These are phyloP conservation scores for Rhododendron henanense DNA, from an alignment of 148 eudicot genomes.

Conservation along the genomic window DNA sequence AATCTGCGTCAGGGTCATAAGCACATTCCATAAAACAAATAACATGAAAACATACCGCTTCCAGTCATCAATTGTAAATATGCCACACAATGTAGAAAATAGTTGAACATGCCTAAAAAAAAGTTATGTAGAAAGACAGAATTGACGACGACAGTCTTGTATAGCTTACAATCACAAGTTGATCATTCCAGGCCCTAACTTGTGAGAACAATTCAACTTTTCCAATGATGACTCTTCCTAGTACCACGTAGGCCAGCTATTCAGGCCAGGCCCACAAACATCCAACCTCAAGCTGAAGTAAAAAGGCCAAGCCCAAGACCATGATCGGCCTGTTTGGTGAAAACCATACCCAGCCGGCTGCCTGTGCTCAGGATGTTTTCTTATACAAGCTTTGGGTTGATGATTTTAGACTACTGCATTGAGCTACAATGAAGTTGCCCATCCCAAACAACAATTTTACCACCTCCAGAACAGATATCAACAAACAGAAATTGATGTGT, in stretches of 20 bases:
- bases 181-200: neutral
- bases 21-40: neutral
- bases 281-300: neutral
- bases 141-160: neutral
- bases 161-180: neutral
- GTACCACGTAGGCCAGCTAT: neutral
- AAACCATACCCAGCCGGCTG: neutral
- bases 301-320: slow-evolving; percentile 1
- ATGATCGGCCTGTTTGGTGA: neutral
- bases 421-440: neutral
- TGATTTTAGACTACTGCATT: neutral
- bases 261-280: neutral
- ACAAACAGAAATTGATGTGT: neutral
- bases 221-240: neutral
- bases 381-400: neutral
- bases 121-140: neutral
- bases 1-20: neutral
- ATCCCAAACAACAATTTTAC: neutral
- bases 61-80: neutral
- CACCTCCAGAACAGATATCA: neutral
- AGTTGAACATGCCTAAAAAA: neutral
- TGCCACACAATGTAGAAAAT: neutral
- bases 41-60: neutral
- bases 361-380: neutral
- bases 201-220: neutral